phyloP scores from a whole-genome alignment of 495 filamentous ascomycete species.

The Neurospora terricola region DNA sequence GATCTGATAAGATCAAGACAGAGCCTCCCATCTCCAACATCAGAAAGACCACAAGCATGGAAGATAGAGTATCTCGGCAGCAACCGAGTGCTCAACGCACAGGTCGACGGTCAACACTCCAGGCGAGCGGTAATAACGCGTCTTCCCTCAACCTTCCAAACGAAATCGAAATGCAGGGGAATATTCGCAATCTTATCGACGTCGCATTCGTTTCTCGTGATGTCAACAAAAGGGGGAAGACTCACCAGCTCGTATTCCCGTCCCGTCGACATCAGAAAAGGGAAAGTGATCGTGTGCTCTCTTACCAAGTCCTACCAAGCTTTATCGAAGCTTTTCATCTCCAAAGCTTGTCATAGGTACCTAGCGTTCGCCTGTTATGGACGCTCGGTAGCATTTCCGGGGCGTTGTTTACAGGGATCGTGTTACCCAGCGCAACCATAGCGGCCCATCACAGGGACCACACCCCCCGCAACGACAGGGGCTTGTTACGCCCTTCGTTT shows the following conservation, averaged over 20 bases:
- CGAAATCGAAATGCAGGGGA: not conserved
- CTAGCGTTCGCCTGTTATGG: not conserved
- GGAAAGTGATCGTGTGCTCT: not conserved
- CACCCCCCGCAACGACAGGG: not conserved
- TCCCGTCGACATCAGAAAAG: not conserved
- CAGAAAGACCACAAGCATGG: not conserved
- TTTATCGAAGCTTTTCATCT: not conserved
- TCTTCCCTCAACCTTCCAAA: not conserved
- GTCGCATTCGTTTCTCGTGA: not conserved
- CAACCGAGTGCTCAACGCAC: not conserved
- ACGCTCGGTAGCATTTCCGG: not conserved
- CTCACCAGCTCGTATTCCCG: not conserved
- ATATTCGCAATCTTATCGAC: not conserved
- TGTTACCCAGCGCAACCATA: not conserved
- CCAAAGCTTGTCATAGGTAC: not conserved
- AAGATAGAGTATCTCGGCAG: not conserved
- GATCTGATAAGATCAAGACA: not conserved
- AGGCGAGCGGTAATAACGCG: not conserved
- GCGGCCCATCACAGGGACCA: not conserved
- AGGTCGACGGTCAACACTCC: not conserved
- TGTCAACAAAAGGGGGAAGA: not conserved
- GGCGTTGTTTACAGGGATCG: not conserved
- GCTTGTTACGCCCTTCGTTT: not conserved
- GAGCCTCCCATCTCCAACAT: not conserved
- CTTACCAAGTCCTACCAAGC: not conserved